A percentile compares a stretch with the other conserved stretches of the same genome.
Evolutionary conservation across 2,329 filamentous ascomycete genomes (phyloP).

Genomic region (Curvularia verruculosa): DNA sequence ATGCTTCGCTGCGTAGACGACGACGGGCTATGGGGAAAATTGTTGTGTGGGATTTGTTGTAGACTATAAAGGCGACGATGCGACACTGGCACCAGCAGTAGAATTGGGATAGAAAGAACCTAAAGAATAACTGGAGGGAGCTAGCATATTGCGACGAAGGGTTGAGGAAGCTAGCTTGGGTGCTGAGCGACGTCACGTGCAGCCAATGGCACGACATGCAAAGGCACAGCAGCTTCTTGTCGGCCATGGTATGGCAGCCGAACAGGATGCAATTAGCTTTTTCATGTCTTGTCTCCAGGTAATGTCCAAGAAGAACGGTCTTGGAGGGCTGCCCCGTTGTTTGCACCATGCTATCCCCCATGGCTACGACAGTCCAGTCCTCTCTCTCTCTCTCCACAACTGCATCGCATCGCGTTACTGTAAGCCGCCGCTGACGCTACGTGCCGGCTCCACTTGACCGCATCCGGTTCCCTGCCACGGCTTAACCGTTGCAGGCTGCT

Average conservation of each 20-base stretch:
- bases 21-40: background rate
- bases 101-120: background rate
- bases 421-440: conserved; percentile 27
- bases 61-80: background rate
- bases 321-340: background rate
- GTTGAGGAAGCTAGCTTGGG: conserved; percentile 13
- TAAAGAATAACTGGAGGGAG: conserved; percentile 16
- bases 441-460: conserved; percentile 20
- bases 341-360: background rate
- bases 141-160: conserved; percentile 10
- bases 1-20: background rate
- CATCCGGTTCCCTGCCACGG: conserved; percentile 14
- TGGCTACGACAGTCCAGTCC: background rate
- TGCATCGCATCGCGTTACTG: conserved; percentile 14
- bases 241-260: background rate
- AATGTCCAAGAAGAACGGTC: background rate
- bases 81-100: background rate
- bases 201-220: conserved; percentile 18
- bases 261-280: background rate
- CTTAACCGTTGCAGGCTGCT: conserved; percentile 16
- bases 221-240: conserved; percentile 7
- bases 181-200: conserved; percentile 12
- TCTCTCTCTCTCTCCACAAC: conserved; percentile 7
- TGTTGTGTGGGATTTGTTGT: background rate
- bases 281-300: background rate